A percentile compares a stretch with the other conserved stretches of the same genome.
These are phyloP conservation scores for Cytospora chrysosperma DNA, from an alignment of 2,329 filamentous ascomycete species.

Conservation along the genomic window DNA sequence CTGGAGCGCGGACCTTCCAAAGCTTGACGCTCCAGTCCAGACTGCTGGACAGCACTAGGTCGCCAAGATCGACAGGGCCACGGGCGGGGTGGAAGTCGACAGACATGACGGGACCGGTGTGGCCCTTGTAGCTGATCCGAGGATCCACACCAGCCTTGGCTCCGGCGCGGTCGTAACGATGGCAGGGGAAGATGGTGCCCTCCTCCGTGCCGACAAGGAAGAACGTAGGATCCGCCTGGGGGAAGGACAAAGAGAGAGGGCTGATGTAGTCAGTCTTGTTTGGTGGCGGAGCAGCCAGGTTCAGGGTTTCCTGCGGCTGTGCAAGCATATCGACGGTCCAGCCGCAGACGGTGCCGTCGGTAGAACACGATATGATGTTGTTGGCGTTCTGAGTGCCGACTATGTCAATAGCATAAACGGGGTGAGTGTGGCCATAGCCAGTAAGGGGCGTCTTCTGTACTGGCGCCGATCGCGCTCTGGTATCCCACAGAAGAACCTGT, in stretches of 20 bases:
- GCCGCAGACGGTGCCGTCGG: conserved; percentile 92
- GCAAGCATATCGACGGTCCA: conserved; percentile 99
- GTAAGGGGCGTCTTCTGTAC: conserved; percentile 96
- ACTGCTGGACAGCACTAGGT: conserved; percentile 86
- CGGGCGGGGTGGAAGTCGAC: conserved; percentile 92
- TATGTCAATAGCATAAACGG: conserved; percentile 92
- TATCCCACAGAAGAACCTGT: conserved; percentile 96
- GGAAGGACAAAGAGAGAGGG: conserved; percentile 92
- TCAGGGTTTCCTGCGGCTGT: conserved; percentile 90
- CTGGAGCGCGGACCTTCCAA: conserved; percentile 87
- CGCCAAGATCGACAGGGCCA: conserved; percentile 90
- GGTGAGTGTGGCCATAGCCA: conserved; percentile 92
- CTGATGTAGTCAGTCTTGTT: conserved; percentile 92
- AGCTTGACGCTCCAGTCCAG: conserved; percentile 97
- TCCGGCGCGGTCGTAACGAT: conserved; percentile 94
- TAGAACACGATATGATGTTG: conserved; percentile 96
- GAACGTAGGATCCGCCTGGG: conserved; percentile 91
- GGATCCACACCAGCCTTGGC: conserved; percentile 94
- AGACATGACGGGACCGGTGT: conserved; percentile 92
- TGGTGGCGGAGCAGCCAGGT: conserved; percentile 80
- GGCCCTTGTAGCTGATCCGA: conserved; percentile 82
- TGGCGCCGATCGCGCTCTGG: conserved; percentile 80
- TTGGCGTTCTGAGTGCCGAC: conserved; percentile 98
- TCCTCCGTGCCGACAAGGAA: conserved; percentile 97
- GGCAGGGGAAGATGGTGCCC: conserved; percentile 92